Percentiles rank a stretch among this genome's conserved stretches.
These are phyloP conservation scores for Pontederia crassipes DNA, from an alignment of 176 grass and related monocot species.

Conservation along the genomic window DNA sequence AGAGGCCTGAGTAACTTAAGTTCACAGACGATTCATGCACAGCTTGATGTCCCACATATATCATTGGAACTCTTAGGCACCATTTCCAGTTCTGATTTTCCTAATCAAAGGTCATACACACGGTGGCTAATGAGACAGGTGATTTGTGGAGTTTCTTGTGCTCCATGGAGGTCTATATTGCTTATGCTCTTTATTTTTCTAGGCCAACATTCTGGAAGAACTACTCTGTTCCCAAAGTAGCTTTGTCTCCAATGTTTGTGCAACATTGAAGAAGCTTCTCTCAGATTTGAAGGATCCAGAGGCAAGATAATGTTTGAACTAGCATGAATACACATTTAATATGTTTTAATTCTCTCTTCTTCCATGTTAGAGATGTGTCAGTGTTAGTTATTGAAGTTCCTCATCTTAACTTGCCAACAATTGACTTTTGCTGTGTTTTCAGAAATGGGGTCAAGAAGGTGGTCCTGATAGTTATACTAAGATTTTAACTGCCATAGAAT, in stretches of 20 bases:
- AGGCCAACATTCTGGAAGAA: constrained; percentile 91
- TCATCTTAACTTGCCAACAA: background rate
- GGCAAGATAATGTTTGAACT: constrained; percentile 27
- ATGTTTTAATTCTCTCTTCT: no score
- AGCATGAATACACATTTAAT: no score
- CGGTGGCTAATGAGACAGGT: constrained; percentile 85
- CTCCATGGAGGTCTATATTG: constrained; percentile 9
- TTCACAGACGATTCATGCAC: constrained; percentile 37
- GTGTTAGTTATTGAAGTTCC: no score
- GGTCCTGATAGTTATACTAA: constrained; percentile 47
- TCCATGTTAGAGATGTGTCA: no score
- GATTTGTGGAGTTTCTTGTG: constrained; percentile 16
- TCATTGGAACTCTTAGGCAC: constrained; percentile 63
- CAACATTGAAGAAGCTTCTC: constrained; percentile 49
- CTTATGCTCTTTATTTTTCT: constrained; percentile 21
- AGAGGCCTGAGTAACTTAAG: constrained; percentile 50
- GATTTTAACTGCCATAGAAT: constrained; percentile 59
- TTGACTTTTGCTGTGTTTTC: constrained; percentile 14
- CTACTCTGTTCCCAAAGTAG: constrained; percentile 44
- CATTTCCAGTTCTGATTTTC: constrained; percentile 59
- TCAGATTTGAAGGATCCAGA: constrained; percentile 62
- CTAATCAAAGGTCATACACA: constrained; percentile 48
- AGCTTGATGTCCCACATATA: constrained; percentile 52
- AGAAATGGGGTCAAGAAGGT: constrained; percentile 60
- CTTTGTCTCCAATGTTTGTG: constrained; percentile 33